phyloP scores from a whole-genome alignment of 345 rosid species.

The Cardamine resedifolia region DNA sequence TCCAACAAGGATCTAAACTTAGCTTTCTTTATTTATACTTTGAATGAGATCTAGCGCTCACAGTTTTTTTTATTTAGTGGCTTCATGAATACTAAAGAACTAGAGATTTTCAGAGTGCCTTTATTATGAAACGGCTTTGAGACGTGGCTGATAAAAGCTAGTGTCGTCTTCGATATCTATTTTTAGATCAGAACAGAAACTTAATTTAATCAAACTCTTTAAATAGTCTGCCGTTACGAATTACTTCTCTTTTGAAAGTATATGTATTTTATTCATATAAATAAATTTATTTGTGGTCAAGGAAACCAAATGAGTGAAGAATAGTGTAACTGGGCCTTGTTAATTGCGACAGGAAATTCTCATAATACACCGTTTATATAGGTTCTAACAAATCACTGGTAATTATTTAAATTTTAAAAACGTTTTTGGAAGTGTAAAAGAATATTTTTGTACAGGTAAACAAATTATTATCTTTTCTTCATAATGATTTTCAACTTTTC shows the following conservation, averaged over 20 bases:
- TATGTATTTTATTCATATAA: background rate
- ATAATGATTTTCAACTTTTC: background rate
- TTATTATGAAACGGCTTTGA: background rate
- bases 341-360: background rate
- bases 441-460: background rate
- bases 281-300: background rate
- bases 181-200: background rate
- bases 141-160: slow-evolving; percentile 10
- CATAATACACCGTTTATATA: background rate
- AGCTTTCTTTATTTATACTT: no score
- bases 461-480: no score
- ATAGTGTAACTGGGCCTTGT: background rate
- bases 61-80: no score
- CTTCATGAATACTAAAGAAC: background rate
- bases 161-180: slow-evolving; percentile 1
- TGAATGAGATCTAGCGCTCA: no score
- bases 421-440: background rate
- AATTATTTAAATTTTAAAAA: background rate
- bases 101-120: background rate
- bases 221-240: background rate
- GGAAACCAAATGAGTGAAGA: background rate
- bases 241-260: background rate
- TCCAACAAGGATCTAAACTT: no score
- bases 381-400: background rate
- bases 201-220: background rate